phyloP scores from a whole-genome alignment of 441 rosid species.

The Syzygium malaccense region DNA sequence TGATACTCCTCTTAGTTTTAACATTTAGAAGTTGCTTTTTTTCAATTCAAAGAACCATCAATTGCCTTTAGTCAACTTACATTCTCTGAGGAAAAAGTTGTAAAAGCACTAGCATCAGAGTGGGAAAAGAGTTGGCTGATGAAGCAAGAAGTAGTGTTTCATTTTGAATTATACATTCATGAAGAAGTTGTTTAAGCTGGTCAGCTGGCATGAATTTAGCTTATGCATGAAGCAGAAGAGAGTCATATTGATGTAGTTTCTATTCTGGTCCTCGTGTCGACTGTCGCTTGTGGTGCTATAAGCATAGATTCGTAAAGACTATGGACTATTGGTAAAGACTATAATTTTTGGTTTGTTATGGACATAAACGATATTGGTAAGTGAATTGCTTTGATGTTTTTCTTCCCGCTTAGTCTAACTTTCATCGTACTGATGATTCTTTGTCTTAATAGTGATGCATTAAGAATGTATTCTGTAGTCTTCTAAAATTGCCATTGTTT shows the following conservation, averaged over 20 bases:
- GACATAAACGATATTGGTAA: not conserved
- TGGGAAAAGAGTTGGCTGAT: too few species aligned
- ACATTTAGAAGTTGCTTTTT: too few species aligned
- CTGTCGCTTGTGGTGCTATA: not conserved
- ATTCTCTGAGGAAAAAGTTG: too few species aligned
- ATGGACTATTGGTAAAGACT: not conserved
- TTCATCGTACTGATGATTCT: not conserved
- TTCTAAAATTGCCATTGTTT: not conserved
- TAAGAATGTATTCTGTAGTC: not conserved
- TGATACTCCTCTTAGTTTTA: too few species aligned
- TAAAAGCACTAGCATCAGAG: too few species aligned
- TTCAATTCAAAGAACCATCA: too few species aligned
- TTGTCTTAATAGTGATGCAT: not conserved
- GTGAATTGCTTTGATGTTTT: not conserved
- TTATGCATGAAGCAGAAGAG: not conserved
- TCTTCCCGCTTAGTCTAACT: not conserved
- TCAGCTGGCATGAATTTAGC: not conserved
- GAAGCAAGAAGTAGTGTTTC: not conserved
- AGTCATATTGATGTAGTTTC: not conserved
- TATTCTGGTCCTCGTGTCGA: not conserved
- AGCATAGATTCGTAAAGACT: not conserved
- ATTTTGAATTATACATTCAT: not conserved
- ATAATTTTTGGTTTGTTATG: not conserved
- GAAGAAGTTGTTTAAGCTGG: not conserved
- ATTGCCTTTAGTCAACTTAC: too few species aligned